Evolutionary conservation across 352 stramenopile genomes (phyloP), one percentile per base, ranked within the genome.

Genomic region (Pythium coloratum): DNA sequence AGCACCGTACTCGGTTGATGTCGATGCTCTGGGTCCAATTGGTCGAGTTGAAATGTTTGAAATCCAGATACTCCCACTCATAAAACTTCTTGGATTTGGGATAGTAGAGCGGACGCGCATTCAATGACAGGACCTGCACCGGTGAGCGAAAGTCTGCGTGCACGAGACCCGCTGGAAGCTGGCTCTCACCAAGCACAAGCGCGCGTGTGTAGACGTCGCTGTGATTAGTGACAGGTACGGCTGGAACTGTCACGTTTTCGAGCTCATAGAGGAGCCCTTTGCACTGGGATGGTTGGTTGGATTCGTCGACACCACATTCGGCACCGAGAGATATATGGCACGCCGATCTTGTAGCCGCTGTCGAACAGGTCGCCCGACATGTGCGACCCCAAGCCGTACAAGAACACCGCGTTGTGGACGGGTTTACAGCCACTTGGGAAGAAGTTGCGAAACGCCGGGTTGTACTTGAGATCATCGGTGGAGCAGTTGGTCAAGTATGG

Each of bases 371-470:
- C 73, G 20, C 73, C 77, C 3, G 64, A 40, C 50, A 85, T 75
- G 62, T 80, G 76, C 38, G 77, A 82, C 7, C 73, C 73, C 38
- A 81, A 69, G 32, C 73, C 73, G 42, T 81, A 81, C 10, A 84
- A 12, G 20, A 85, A 78, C 10, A 69, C 67, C 24, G 70, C 38
- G 53, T 82, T 69, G 0, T 51, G 32, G 5, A 71, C 13, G 16
- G 72, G 67, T 1, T 50, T 49, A 40, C 77, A 85, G 16, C 71
- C 42, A 1, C 50, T 62, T 1, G 73, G 76, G 58, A 74, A 85
- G 58, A 71, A 85, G 10, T 66, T 67, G 10, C 56, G 66, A 56
- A 80, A 73, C 46, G 82, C 72, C 26, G 51, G 70, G 36, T 56
- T 59, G 68, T 82, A 84, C 16, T 69, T 67, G 60, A 84, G 67